Evolutionary conservation across 441 rosid genomes (phyloP), one percentile per base, ranked within the genome.

Genomic region (Bocquillonia castaneifolia): DNA sequence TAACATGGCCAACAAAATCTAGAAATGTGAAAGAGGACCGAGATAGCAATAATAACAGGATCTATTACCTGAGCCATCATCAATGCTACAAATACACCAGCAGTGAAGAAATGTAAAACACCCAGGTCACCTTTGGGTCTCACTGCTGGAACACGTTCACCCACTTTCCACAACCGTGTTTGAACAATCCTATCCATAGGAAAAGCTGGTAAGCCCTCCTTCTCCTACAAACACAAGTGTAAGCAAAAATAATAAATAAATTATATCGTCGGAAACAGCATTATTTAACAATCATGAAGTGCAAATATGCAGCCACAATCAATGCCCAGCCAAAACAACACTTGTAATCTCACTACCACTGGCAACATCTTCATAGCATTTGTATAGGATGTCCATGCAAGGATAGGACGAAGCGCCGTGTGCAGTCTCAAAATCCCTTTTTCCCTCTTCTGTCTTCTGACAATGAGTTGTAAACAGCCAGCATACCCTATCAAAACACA

Each of bases 121-220:
- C 98, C 98, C 58, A 93, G 79, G 78, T 93, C 98, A 50, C 92
- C 93, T 14, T 79, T 83, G 17, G 88, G 88, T 42, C 96, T 79
- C 1, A 83, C 36, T 59, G 86, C 74, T 60, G 96, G 80, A 47
- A 93, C 97, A 18, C 73, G 83, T 79, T 91, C 93, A 71, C 98
- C 98, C 1, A 93, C 97, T 79, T 87, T 93, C 98, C 98, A 91
- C 98, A 93, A 89, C 50, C 87, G 87, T 42, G 98, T 92, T 78
- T 88, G 96, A 69, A 90, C 98, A 66, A 92, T 92, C 74, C 87
- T 92, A 34, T 97, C 98, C 98, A 92, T 92, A 3, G 98, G 98
- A 78, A 92, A 92, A 55, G 97, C 86, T 18, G 97, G 98, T 28
- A 92, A 80, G 23, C 97, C 96, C 22, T 89, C 98, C 75, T 90